Conservation (phyloP, 2,329 filamentous ascomycete genomes). For the Aspergillus pseudotamarii region DNA sequence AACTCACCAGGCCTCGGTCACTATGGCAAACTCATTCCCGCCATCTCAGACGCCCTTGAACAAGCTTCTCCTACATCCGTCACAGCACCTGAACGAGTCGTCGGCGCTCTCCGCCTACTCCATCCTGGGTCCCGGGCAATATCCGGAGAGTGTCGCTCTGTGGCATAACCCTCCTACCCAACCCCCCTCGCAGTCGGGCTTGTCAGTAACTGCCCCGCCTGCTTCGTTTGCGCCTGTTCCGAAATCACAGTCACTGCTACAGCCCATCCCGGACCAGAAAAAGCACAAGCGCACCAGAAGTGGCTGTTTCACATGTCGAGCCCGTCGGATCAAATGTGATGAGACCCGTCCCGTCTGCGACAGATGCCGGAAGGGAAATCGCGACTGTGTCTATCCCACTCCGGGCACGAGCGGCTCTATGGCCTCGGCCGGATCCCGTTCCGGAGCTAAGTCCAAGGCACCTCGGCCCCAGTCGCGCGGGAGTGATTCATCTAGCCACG, state of each 20-base stretch:
- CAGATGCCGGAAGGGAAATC: slow-evolving; percentile 84
- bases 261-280: slow-evolving; percentile 63
- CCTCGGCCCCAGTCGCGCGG: slow-evolving; percentile 44
- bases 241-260: slow-evolving; percentile 35
- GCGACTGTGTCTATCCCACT: slow-evolving; percentile 88
- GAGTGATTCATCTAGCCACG: slow-evolving; percentile 56
- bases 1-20: slow-evolving; percentile 16
- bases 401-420: slow-evolving; percentile 43
- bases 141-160: slow-evolving; percentile 47
- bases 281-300: slow-evolving; percentile 93
- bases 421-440: slow-evolving; percentile 45
- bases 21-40: slow-evolving; percentile 36
- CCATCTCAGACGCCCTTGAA: slow-evolving; percentile 34
- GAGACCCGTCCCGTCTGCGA: slow-evolving; percentile 87
- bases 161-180: slow-evolving; percentile 43
- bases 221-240: slow-evolving; percentile 26
- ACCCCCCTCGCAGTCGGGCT: slow-evolving; percentile 21
- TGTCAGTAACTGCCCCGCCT: slow-evolving; percentile 16
- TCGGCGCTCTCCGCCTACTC: slow-evolving; percentile 35
- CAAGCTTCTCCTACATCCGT: slow-evolving; percentile 28
- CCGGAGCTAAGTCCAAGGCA: slow-evolving; percentile 46
- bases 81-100: slow-evolving; percentile 28
- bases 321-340: slow-evolving; percentile 91
- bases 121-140: slow-evolving; percentile 38
- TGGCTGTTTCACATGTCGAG: slow-evolving; percentile 90